These are phyloP conservation scores for Jackrogersella minutella DNA, from an alignment of 495 filamentous ascomycete genomes.

Conservation along the genomic window DNA sequence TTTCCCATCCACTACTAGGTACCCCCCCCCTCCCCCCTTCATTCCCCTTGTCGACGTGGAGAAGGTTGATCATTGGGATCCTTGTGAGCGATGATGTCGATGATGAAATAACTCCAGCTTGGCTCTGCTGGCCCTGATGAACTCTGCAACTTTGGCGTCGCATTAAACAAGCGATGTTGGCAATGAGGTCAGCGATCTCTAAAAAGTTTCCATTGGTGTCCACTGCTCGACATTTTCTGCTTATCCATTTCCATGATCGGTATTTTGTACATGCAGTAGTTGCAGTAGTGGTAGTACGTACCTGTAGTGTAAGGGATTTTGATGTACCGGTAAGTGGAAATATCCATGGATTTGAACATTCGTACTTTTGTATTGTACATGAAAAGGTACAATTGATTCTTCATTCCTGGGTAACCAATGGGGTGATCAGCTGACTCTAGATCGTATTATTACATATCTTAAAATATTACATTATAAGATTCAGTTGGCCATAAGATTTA, in stretches of 20 bases:
- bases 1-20: conserved; percentile 43
- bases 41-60: conserved; percentile 33
- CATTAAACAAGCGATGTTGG: conserved; percentile 13
- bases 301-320: too few relatives aligned
- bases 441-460: too few relatives aligned
- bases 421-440: too few relatives aligned
- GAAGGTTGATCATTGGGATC: conserved; percentile 31
- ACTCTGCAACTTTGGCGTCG: conserved; percentile 35
- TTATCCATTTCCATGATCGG: conserved; percentile 2
- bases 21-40: conserved; percentile 3
- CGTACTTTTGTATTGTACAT: too few relatives aligned
- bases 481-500: too few relatives aligned
- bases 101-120: conserved; percentile 37
- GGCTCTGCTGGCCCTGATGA: conserved; percentile 26
- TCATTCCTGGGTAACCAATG: too few relatives aligned
- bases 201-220: conserved; percentile 14
- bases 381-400: too few relatives aligned
- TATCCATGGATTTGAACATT: too few relatives aligned
- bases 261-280: conserved; percentile 5
- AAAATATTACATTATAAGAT: too few relatives aligned
- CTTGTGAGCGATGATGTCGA: conserved; percentile 36
- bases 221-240: conserved; percentile 1
- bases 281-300: background rate
- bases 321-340: too few relatives aligned
- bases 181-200: conserved; percentile 29